A percentile compares a stretch with the other conserved stretches of the same genome.
Conservation (phyloP, 371 early-diverging fungal species). For the Parasitella parasitica region DNA sequence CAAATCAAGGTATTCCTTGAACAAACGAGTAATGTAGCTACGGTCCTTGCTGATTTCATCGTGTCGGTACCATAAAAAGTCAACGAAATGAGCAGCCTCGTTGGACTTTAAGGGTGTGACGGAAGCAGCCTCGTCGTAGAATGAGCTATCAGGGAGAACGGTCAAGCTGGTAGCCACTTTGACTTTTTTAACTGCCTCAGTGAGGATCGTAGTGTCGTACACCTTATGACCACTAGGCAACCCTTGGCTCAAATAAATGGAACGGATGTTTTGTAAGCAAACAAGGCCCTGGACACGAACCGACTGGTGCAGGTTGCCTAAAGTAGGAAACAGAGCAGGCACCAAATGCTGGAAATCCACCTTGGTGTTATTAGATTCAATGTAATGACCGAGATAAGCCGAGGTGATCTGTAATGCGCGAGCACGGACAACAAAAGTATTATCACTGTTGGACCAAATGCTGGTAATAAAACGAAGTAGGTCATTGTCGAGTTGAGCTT, state of each 20-base stretch:
- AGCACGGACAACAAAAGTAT: slow-evolving; percentile 40
- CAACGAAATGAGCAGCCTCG: slow-evolving; percentile 55
- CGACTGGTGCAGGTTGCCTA: slow-evolving; percentile 49
- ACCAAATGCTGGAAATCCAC: slow-evolving; percentile 82
- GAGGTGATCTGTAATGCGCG: slow-evolving; percentile 68
- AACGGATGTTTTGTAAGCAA: slow-evolving; percentile 55
- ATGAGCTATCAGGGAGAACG: slow-evolving; percentile 45
- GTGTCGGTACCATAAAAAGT: slow-evolving; percentile 38
- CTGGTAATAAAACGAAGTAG: slow-evolving; percentile 66
- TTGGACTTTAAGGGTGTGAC: slow-evolving; percentile 56
- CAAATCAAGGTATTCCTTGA: slow-evolving; percentile 30
- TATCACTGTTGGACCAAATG: slow-evolving; percentile 53
- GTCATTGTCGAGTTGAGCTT: slow-evolving; percentile 53
- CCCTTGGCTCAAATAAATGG: slow-evolving; percentile 32
- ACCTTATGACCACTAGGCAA: slow-evolving; percentile 40
- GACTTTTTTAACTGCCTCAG: slow-evolving; percentile 8
- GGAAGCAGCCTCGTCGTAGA: slow-evolving; percentile 32
- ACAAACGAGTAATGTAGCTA: slow-evolving; percentile 20
- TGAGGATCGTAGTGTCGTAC: slow-evolving; percentile 34
- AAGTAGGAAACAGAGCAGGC: slow-evolving; percentile 70
- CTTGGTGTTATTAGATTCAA: slow-evolving; percentile 19
- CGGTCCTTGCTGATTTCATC: slow-evolving; percentile 42
- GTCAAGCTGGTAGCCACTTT: slow-evolving; percentile 46
- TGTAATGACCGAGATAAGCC: slow-evolving; percentile 55
- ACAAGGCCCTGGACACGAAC: slow-evolving; percentile 61